phyloP scores from a whole-genome alignment of 1,284 basidiomycete species.

The Ustilago trichophora region DNA sequence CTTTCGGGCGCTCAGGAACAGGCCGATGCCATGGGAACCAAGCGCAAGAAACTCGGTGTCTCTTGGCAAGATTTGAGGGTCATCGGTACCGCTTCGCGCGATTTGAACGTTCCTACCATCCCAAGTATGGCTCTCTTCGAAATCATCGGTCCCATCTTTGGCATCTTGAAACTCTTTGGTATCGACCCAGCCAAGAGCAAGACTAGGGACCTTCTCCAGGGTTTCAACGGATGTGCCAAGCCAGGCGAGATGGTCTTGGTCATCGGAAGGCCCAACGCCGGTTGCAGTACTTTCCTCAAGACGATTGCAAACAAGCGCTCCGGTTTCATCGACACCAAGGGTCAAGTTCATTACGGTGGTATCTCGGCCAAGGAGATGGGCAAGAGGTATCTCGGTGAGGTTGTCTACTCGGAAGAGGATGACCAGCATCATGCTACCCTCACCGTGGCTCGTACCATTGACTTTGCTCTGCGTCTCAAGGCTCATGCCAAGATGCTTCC shows the following conservation, averaged over 20 bases:
- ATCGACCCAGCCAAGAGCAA: slow-evolving; percentile 36
- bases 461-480: slow-evolving; percentile 56
- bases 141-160: slow-evolving; percentile 47
- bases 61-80: slow-evolving; percentile 44
- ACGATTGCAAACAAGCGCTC: slow-evolving; percentile 75
- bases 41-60: slow-evolving; percentile 52
- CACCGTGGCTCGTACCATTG: slow-evolving; percentile 70
- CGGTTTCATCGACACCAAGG: slow-evolving; percentile 72
- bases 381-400: slow-evolving; percentile 76
- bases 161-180: slow-evolving; percentile 40
- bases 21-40: slow-evolving; percentile 29
- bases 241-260: slow-evolving; percentile 69
- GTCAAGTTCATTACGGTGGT: slow-evolving; percentile 76
- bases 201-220: slow-evolving; percentile 37
- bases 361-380: slow-evolving; percentile 71
- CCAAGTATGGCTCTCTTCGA: slow-evolving; percentile 50
- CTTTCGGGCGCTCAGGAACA: slow-evolving; percentile 31
- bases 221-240: slow-evolving; percentile 48
- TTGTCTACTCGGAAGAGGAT: slow-evolving; percentile 79
- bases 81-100: slow-evolving; percentile 36
- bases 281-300: slow-evolving; percentile 79
- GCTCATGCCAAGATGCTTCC: slow-evolving; percentile 66
- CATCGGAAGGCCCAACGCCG: slow-evolving; percentile 82
- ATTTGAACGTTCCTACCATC: slow-evolving; percentile 49
- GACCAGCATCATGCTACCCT: slow-evolving; percentile 81